These are phyloP conservation scores for Dissophora ornata DNA, from an alignment of 192 early-diverging fungal genomes.

Conservation along the genomic window DNA sequence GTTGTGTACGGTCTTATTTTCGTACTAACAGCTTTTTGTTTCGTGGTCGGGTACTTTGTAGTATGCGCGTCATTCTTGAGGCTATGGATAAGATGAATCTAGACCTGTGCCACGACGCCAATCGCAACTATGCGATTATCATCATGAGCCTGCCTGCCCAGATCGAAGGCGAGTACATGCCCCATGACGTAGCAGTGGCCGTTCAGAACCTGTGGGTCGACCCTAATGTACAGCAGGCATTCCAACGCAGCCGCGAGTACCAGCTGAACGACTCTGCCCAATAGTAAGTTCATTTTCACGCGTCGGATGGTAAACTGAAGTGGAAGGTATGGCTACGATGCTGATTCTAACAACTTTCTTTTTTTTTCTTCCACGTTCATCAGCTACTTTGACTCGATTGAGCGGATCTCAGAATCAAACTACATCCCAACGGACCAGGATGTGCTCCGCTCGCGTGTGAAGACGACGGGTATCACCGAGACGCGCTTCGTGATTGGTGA, in stretches of 20 bases:
- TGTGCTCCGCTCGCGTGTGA: slow-evolving; percentile 95
- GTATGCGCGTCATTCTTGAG: slow-evolving; percentile 95
- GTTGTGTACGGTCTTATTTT: too few species aligned
- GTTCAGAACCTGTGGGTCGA: slow-evolving; percentile 89
- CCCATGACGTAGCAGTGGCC: slow-evolving; percentile 80
- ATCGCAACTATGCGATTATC: slow-evolving; percentile 75
- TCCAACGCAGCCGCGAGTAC: slow-evolving; percentile 87
- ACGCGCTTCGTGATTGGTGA: slow-evolving; percentile 92
- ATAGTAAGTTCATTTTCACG: slow-evolving; percentile 70
- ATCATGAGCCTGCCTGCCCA: slow-evolving; percentile 86
- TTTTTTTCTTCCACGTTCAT: background rate
- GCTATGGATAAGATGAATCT: slow-evolving; percentile 92
- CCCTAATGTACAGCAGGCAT: slow-evolving; percentile 83
- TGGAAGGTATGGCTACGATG: background rate
- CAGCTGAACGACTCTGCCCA: slow-evolving; percentile 97
- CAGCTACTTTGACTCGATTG: slow-evolving; percentile 95
- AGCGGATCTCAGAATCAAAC: slow-evolving; percentile 82
- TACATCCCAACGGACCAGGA: slow-evolving; percentile 96
- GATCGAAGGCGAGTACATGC: slow-evolving; percentile 91
- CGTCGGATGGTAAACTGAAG: background rate
- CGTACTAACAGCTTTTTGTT: too few species aligned
- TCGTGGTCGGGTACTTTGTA: too few species aligned
- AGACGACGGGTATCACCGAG: slow-evolving; percentile 97
- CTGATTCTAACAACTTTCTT: slow-evolving; percentile 1
- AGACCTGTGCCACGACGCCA: slow-evolving; percentile 71